A percentile compares a stretch with the other conserved stretches of the same genome.
Conservation (phyloP, 768 basidiomycete species). For the Hypsizygus marmoreus region DNA sequence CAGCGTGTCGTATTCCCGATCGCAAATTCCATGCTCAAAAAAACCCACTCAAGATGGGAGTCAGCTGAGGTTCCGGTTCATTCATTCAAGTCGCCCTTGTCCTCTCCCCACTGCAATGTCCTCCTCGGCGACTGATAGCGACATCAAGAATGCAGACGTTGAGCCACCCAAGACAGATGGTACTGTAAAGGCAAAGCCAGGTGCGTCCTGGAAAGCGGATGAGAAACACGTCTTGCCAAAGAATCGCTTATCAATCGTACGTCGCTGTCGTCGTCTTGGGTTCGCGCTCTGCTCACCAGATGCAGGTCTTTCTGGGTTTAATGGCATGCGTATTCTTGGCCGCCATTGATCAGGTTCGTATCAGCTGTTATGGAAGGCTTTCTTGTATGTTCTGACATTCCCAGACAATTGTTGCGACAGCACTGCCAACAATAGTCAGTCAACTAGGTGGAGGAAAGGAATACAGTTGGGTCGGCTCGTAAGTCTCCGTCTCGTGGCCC, state of each 20-base stretch:
- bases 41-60: constrained; percentile 13
- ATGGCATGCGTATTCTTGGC: constrained; percentile 51
- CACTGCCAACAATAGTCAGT: constrained; percentile 73
- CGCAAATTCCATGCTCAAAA: constrained; percentile 8
- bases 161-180: constrained; percentile 16
- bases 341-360: constrained; percentile 60
- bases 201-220: constrained; percentile 54
- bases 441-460: constrained; percentile 61
- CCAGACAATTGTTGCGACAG: constrained; percentile 73
- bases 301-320: constrained; percentile 47
- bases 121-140: constrained; percentile 13
- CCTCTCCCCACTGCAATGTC: constrained; percentile 17
- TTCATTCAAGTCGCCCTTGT: not conserved
- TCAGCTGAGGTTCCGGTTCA: constrained; percentile 11
- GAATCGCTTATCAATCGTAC: constrained; percentile 49
- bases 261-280: constrained; percentile 14
- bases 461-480: constrained; percentile 80
- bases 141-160: constrained; percentile 13
- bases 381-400: not conserved
- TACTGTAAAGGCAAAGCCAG: constrained; percentile 34
- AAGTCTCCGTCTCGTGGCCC: constrained; percentile 11
- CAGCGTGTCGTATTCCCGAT: constrained; percentile 6
- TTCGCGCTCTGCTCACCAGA: constrained; percentile 3
- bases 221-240: constrained; percentile 61
- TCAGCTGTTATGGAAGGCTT: not conserved